phyloP scores from a whole-genome alignment of 78 protist species.

The Neovahlkampfia damariscottae region DNA sequence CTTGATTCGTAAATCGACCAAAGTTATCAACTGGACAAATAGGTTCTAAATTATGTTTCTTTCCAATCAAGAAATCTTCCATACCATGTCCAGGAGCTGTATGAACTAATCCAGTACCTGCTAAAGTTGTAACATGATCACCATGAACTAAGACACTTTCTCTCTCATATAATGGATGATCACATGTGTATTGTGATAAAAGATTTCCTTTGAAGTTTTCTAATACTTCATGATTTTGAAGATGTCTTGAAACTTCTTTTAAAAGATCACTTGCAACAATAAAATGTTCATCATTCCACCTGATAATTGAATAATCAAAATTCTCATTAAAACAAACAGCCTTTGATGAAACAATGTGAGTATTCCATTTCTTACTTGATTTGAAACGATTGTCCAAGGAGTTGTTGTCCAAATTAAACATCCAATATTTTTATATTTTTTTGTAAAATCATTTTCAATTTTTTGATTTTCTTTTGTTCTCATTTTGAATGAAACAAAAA shows the following conservation, averaged over 20 bases:
- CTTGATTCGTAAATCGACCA: conserved; percentile 41
- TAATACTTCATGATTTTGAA: too few relatives aligned
- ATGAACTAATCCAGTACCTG: conserved; percentile 88
- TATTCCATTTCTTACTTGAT: conserved; percentile 28
- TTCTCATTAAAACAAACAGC: conserved; percentile 36
- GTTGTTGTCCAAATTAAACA: conserved; percentile 95
- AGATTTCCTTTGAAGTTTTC: too few relatives aligned
- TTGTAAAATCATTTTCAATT: conserved; percentile 33
- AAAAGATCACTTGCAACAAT: too few relatives aligned
- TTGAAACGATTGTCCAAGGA: conserved; percentile 92
- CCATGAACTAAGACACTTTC: background rate
- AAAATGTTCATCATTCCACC: too few relatives aligned
- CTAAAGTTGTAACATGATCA: conserved; percentile 53
- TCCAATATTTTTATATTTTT: too few relatives aligned
- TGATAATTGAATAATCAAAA: too few relatives aligned
- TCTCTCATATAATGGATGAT: background rate
- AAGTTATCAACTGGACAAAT: conserved; percentile 29
- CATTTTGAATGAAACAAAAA: conserved; percentile 38
- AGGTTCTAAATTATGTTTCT: background rate
- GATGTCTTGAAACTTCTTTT: too few relatives aligned
- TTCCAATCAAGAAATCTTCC: conserved; percentile 58
- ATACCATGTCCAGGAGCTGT: conserved; percentile 91
- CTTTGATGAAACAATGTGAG: too few relatives aligned
- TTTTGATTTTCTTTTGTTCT: background rate
- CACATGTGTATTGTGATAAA: background rate